Percentiles rank a stretch among this genome's conserved stretches.
phyloP scores from a whole-genome alignment of 768 basidiomycete species.

The Infundibulicybe gibba region DNA sequence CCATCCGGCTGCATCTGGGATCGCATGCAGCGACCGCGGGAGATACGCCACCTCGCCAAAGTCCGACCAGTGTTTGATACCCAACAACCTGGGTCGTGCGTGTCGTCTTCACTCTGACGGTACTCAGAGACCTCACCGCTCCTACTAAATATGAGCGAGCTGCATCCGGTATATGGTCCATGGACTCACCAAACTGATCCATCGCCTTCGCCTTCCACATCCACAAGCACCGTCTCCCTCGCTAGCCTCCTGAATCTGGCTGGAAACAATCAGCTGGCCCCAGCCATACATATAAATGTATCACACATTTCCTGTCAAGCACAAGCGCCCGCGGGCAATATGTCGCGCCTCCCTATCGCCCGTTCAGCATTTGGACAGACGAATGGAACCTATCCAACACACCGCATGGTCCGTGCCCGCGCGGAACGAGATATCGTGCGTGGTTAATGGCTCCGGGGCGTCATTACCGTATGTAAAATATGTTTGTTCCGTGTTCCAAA shows the following conservation, averaged over 20 bases:
- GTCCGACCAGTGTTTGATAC: slow-evolving; percentile 66
- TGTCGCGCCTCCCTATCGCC: slow-evolving; percentile 38
- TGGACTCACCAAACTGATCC: too few relatives aligned
- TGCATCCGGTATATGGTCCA: too few relatives aligned
- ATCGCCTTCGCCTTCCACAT: slow-evolving; percentile 19
- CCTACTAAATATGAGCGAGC: slow-evolving; percentile 28
- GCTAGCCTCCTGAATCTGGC: slow-evolving; percentile 66
- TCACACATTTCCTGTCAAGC: slow-evolving; percentile 65
- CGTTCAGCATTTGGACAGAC: slow-evolving; percentile 2
- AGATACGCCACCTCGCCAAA: slow-evolving; percentile 61
- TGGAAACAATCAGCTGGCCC: slow-evolving; percentile 17
- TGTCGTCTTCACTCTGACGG: slow-evolving; percentile 40
- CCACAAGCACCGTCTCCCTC: slow-evolving; percentile 34
- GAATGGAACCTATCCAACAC: slow-evolving; percentile 10
- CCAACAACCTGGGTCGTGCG: slow-evolving; percentile 6
- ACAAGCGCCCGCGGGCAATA: slow-evolving; percentile 62
- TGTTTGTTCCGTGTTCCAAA: slow-evolving; percentile 78
- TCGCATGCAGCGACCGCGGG: slow-evolving; percentile 59
- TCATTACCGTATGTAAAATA: slow-evolving; percentile 52
- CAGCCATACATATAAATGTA: neutral
- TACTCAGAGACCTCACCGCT: slow-evolving; percentile 44
- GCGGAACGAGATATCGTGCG: slow-evolving; percentile 62
- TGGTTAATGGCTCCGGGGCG: slow-evolving; percentile 36
- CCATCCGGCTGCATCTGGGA: slow-evolving; percentile 59
- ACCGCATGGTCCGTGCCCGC: slow-evolving; percentile 54